A percentile compares a stretch with the other conserved stretches of the same genome.
These are phyloP conservation scores for Martiniozyma abietophila DNA, from an alignment of 805 yeast genomes.

Conservation along the genomic window DNA sequence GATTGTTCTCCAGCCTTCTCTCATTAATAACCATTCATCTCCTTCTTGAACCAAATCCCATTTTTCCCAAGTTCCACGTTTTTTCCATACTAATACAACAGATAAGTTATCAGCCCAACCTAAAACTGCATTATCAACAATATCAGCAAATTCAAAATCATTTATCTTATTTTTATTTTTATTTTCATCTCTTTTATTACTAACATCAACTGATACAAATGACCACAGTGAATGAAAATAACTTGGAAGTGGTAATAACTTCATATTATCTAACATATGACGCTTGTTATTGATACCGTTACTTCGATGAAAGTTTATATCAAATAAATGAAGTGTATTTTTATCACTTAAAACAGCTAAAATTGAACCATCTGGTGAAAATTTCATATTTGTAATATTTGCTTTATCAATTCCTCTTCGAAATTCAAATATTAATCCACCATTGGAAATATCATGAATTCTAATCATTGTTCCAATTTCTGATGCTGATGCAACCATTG, in stretches of 20 bases:
- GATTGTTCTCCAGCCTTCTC: constrained; percentile 66
- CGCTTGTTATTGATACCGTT: constrained; percentile 28
- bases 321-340: constrained; percentile 79
- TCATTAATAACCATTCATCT: constrained; percentile 43
- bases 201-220: constrained; percentile 61
- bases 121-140: constrained; percentile 34
- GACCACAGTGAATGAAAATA: constrained; percentile 87
- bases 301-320: constrained; percentile 23
- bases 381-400: constrained; percentile 68
- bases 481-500: constrained; percentile 71
- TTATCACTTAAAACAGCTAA: constrained; percentile 86
- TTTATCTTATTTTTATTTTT: too few species aligned
- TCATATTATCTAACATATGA: constrained; percentile 43
- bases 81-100: constrained; percentile 67
- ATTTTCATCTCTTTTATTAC: constrained; percentile 25
- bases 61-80: constrained; percentile 76
- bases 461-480: constrained; percentile 76
- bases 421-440: constrained; percentile 71
- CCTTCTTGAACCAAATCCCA: constrained; percentile 43
- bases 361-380: constrained; percentile 65
- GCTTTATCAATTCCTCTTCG: constrained; percentile 89
- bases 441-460: constrained; percentile 58
- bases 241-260: constrained; percentile 43
- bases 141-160: too few species aligned
- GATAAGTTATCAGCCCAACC: constrained; percentile 78